Evolutionary conservation across 2,329 filamentous ascomycete species (phyloP).

Genomic region (Pseudogymnoascus sp.): DNA sequence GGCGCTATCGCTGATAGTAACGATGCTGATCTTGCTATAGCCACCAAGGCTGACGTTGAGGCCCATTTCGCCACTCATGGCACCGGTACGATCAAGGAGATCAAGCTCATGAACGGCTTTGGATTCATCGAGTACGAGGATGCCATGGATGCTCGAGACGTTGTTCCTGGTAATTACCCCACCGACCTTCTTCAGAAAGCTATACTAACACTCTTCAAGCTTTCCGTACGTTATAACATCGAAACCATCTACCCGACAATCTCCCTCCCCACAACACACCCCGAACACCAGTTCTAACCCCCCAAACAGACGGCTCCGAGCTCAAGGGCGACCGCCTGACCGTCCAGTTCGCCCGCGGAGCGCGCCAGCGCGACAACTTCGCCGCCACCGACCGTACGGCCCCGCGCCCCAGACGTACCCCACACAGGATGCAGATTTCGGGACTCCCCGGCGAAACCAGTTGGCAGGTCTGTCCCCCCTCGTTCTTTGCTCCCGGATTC

Average conservation of each 20-base stretch:
- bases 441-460: conserved; percentile 97
- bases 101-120: conserved; percentile 99
- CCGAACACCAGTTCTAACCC: conserved; percentile 12
- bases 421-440: conserved; percentile 94
- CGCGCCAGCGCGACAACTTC: conserved; percentile 55
- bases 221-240: conserved; percentile 40
- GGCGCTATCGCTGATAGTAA: background rate
- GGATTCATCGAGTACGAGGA: conserved; percentile 99
- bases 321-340: conserved; percentile 98
- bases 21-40: conserved; percentile 36
- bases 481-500: conserved; percentile 42
- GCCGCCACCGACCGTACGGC: conserved; percentile 55
- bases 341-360: conserved; percentile 94
- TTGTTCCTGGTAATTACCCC: conserved; percentile 74
- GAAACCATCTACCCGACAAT: conserved; percentile 26
- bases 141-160: conserved; percentile 93
- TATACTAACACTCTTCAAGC: conserved; percentile 33
- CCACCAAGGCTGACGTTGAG: conserved; percentile 95
- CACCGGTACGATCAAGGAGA: conserved; percentile 94
- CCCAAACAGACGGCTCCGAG: conserved; percentile 75
- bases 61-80: conserved; percentile 92
- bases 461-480: conserved; percentile 94
- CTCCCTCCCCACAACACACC: conserved; percentile 22
- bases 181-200: conserved; percentile 19
- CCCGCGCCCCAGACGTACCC: conserved; percentile 83